phyloP scores from a whole-genome alignment of 2,329 filamentous ascomycete genomes.

The Camillea tinctor region DNA sequence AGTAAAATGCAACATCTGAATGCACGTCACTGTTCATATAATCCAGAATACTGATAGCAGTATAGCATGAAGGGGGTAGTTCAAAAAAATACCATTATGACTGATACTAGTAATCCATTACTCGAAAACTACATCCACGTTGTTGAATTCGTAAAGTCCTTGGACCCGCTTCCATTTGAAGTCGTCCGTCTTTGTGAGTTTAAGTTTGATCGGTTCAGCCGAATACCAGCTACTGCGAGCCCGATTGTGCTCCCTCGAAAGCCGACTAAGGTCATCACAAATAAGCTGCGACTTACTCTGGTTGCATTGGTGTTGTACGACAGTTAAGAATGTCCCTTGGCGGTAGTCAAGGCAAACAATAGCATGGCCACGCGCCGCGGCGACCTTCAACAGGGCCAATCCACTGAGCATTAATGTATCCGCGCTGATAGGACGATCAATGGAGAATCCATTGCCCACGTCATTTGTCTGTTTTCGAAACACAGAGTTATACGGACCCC shows the following conservation, averaged over 20 bases:
- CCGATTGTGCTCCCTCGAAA: background rate
- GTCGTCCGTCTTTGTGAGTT: background rate
- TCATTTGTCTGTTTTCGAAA: conserved; percentile 7
- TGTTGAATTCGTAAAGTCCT: background rate
- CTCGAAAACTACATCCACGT: background rate
- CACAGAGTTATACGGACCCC: conserved; percentile 22
- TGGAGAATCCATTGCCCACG: conserved; percentile 1
- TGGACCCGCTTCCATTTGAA: background rate
- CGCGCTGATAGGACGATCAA: background rate
- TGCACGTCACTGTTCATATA: too few relatives aligned
- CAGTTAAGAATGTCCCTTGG: background rate
- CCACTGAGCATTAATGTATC: background rate
- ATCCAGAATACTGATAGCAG: too few relatives aligned
- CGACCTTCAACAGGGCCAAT: conserved; percentile 1
- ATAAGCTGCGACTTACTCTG: background rate
- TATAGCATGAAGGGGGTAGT: too few relatives aligned
- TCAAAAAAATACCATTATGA: background rate
- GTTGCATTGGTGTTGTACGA: background rate
- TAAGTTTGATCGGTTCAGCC: background rate
- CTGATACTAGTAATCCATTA: background rate
- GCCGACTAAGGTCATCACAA: background rate
- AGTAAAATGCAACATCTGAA: too few relatives aligned
- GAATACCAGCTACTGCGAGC: background rate
- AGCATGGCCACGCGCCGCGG: background rate
- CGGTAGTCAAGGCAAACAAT: conserved; percentile 2